Evolutionary conservation across 176 grass and related monocot species (phyloP).

Genomic region (Carex cristatella): DNA sequence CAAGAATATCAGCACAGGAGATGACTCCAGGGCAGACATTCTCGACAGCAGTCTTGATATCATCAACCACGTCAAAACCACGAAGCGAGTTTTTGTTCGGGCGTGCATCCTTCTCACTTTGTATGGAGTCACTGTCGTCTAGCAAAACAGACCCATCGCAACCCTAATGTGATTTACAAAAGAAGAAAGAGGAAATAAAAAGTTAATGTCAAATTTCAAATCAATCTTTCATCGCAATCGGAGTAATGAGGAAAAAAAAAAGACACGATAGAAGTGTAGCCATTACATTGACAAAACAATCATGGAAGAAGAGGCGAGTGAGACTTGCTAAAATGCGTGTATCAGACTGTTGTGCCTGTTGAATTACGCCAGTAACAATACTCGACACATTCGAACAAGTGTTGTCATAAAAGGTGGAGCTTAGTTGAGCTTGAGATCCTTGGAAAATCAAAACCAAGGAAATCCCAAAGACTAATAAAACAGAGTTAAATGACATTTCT

Average conservation of each 20-base stretch:
- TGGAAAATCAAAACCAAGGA: slow-evolving; percentile 10
- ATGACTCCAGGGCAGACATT: slow-evolving; percentile 61
- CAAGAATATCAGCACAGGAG: slow-evolving; percentile 85
- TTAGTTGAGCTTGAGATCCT: slow-evolving; percentile 35
- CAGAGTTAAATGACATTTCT: not conserved
- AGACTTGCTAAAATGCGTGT: slow-evolving; percentile 60
- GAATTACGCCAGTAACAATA: slow-evolving; percentile 41
- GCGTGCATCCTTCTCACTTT: slow-evolving; percentile 65
- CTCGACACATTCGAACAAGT: slow-evolving; percentile 47
- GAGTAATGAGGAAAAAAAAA: not conserved
- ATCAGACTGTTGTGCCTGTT: slow-evolving; percentile 49
- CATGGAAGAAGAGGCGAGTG: slow-evolving; percentile 76
- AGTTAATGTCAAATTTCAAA: not conserved
- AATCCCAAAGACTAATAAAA: not conserved
- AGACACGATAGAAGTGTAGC: not conserved
- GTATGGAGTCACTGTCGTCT: slow-evolving; percentile 53
- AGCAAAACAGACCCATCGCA: slow-evolving; percentile 83
- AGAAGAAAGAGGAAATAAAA: not conserved
- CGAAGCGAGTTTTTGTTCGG: slow-evolving; percentile 71
- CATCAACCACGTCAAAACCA: slow-evolving; percentile 67
- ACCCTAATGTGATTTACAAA: slow-evolving; percentile 33
- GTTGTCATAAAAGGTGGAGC: slow-evolving; percentile 42
- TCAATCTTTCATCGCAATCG: not conserved
- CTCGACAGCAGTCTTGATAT: slow-evolving; percentile 59
- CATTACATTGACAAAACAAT: slow-evolving; percentile 75